A percentile compares a stretch with the other conserved stretches of the same genome.
Conservation (phyloP, 1,284 basidiomycete genomes). For the Moniliophthora roreri region DNA sequence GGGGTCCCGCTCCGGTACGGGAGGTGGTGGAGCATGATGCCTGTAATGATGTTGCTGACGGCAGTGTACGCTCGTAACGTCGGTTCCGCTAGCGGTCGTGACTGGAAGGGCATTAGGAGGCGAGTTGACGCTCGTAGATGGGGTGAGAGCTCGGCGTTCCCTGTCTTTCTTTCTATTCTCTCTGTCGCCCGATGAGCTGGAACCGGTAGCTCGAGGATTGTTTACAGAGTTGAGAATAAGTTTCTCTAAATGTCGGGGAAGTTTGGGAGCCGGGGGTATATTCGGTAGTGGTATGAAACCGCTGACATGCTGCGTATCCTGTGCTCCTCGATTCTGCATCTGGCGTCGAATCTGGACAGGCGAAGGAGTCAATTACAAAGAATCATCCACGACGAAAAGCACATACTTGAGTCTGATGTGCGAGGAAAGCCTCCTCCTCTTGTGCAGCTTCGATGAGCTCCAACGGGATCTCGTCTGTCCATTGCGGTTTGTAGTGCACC, state of each 20-base stretch:
- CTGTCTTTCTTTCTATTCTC: conserved; percentile 17
- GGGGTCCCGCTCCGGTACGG: conserved; percentile 20
- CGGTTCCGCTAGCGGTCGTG: conserved; percentile 44
- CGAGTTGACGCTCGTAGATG: conserved; percentile 10
- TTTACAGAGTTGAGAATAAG: conserved; percentile 77
- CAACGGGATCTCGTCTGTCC: conserved; percentile 77
- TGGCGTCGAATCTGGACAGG: conserved; percentile 9
- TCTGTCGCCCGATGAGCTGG: conserved; percentile 28
- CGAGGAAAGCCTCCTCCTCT: conserved; percentile 79
- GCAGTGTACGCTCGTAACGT: conserved; percentile 23
- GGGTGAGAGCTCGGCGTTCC: conserved; percentile 9
- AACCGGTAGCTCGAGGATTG: conserved; percentile 24
- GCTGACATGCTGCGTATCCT: conserved; percentile 20
- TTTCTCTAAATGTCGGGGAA: conserved; percentile 92
- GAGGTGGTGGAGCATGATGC: conserved; percentile 24
- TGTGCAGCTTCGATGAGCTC: conserved; percentile 78
- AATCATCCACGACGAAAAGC: background rate
- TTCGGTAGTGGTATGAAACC: conserved; percentile 64
- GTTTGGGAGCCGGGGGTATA: conserved; percentile 81
- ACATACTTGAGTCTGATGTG: conserved; percentile 39
- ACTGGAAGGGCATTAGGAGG: conserved; percentile 25
- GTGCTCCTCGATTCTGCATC: conserved; percentile 10
- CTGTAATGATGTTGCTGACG: conserved; percentile 7
- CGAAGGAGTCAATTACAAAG: background rate
- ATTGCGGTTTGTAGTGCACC: conserved; percentile 30